Evolutionary conservation across 169 alveolate genomes (phyloP).

Genomic region (Plasmodium relictum): DNA sequence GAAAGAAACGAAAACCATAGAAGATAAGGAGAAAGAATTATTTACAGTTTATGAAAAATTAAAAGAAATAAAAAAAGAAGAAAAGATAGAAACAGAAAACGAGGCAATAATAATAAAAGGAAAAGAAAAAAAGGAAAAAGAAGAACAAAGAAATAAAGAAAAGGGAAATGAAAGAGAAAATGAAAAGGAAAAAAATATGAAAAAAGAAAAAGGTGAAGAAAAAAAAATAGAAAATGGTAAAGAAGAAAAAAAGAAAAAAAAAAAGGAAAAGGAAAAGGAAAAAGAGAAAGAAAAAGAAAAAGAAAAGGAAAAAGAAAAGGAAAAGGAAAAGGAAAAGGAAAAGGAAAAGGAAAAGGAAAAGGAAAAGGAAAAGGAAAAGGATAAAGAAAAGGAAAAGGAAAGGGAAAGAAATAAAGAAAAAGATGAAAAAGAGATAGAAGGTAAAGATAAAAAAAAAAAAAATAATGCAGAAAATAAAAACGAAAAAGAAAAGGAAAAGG

Average conservation of each 20-base stretch:
- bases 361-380: not conserved
- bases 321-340: not conserved
- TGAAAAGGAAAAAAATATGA: not conserved
- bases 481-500: not conserved
- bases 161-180: not conserved
- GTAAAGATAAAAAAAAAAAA: constrained; percentile 1
- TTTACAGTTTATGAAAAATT: too few relatives aligned
- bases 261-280: not conserved
- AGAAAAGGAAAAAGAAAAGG: not conserved
- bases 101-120: not conserved
- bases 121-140: not conserved
- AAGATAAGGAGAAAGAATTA: not conserved
- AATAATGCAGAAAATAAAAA: not conserved
- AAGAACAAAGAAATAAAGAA: not conserved
- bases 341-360: not conserved
- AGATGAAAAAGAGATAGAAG: not conserved
- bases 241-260: constrained; percentile 1
- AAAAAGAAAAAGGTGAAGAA: not conserved
- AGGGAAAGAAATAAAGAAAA: not conserved
- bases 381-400: not conserved
- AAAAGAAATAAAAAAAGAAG: not conserved
- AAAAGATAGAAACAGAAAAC: not conserved
- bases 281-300: not conserved
- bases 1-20: constrained; percentile 1
- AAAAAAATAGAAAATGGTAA: not conserved